Evolutionary conservation across 1,284 basidiomycete genomes (phyloP), one percentile per base, ranked within the genome.

Genomic region (Ustilago shanxiensis): DNA sequence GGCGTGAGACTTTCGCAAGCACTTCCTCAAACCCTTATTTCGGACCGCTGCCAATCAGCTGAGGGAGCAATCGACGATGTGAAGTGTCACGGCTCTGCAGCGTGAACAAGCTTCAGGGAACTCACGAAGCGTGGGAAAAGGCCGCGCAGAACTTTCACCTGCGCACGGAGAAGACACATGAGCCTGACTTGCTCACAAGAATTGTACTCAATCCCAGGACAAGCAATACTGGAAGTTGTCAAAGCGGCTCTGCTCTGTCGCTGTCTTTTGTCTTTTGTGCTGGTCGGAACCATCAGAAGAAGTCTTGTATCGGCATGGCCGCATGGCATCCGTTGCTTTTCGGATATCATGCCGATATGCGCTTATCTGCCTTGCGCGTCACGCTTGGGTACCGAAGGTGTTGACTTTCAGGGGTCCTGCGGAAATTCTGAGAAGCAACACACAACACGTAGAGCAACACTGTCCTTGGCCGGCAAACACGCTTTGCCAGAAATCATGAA

Each of bases 321-420:
- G 24, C 41, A n/a, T 44, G 18, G 18, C 41, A 44, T 7, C 14
- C 13, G 18, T 4, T 39, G 11, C 3, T 39, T 26, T 28, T 56
- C 47, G 61, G 54, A 24, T n/a, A 41, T 33, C 31, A 62, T 14
- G 60, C 51, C 47, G 61, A 57, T 31, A 64, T 55, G 49, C 54
- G 37, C 33, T 28, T 45, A 24, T 54, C 31, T 44, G 14, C 35
- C n/a, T 7, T 29, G 39, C 63, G 64, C 57, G 52, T 66, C 51
- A 66, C 64, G 56, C 52, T 24, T 11, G 8, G n/a, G 7, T 18
- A 39, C 11, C 13, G 16, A 10, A 7, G 7, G 45, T n/a, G 8
- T 50, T 9, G 10, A 31, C 28, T 31, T 52, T 52, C 49, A 51
- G 49, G 55, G 55, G 16, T 35, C 28, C 45, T 50, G n/a, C n/a